Percentiles rank a stretch among this genome's conserved stretches.
Evolutionary conservation across 768 basidiomycete species (phyloP).

Genomic region (Tephrocybe sp.): DNA sequence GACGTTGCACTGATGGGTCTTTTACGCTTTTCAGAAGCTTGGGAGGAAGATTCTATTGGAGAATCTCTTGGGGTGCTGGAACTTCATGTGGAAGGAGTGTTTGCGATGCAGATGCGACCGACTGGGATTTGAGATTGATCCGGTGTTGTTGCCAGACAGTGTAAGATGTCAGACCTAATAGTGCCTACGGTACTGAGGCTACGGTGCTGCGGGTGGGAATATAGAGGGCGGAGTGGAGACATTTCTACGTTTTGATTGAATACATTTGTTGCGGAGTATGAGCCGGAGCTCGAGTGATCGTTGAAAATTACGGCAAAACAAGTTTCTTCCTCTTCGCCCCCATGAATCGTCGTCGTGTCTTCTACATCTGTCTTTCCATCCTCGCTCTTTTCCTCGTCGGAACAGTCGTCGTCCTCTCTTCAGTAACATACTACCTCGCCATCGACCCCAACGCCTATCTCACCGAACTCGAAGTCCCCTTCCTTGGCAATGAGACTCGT

Average conservation of each 20-base stretch:
- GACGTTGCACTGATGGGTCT: constrained; percentile 47
- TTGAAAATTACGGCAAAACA: constrained; percentile 2
- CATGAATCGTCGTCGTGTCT: constrained; percentile 45
- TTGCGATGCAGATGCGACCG: constrained; percentile 41
- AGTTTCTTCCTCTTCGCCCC: constrained; percentile 13
- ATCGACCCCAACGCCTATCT: constrained; percentile 80
- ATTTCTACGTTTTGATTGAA: not conserved
- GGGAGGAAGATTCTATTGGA: constrained; percentile 50
- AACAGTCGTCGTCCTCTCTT: constrained; percentile 88
- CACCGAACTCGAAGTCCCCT: constrained; percentile 70
- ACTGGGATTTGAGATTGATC: constrained; percentile 25
- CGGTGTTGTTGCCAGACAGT: not conserved
- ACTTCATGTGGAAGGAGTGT: constrained; percentile 47
- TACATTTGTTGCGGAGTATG: constrained; percentile 2
- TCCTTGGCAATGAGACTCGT: constrained; percentile 49
- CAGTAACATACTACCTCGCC: constrained; percentile 84
- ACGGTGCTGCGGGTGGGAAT: no score
- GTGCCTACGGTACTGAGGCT: no score
- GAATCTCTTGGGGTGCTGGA: constrained; percentile 49
- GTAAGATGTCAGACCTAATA: no score
- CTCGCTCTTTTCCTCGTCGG: constrained; percentile 80
- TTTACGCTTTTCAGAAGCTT: constrained; percentile 44
- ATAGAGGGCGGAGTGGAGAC: no score
- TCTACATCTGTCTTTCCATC: constrained; percentile 43
- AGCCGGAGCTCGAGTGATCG: constrained; percentile 7